Percentiles rank a stretch among this genome's conserved stretches.
phyloP scores from a whole-genome alignment of 176 grass and related monocot genomes.

The Puya raimondii region DNA sequence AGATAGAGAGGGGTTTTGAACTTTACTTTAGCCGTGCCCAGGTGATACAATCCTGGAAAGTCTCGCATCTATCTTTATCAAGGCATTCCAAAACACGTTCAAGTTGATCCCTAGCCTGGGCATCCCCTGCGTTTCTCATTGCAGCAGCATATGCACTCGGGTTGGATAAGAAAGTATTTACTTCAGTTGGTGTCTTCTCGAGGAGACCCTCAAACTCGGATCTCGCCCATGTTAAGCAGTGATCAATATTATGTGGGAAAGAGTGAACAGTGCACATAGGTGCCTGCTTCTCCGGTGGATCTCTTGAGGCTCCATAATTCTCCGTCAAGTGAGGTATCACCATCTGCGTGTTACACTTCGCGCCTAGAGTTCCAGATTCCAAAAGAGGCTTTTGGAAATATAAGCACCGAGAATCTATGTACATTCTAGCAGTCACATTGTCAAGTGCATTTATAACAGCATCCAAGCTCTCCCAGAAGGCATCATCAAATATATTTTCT shows the following conservation, averaged over 20 bases:
- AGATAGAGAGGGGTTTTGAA: neutral
- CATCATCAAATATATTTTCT: conserved; percentile 84
- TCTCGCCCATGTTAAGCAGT: conserved; percentile 83
- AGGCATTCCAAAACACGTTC: conserved; percentile 83
- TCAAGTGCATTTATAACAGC: conserved; percentile 74
- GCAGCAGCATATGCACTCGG: conserved; percentile 42
- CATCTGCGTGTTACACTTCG: conserved; percentile 96
- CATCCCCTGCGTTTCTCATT: conserved; percentile 74
- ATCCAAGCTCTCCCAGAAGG: conserved; percentile 82
- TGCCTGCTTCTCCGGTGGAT: conserved; percentile 91
- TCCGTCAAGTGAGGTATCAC: conserved; percentile 89
- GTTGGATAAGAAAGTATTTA: conserved; percentile 71
- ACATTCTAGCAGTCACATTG: conserved; percentile 87
- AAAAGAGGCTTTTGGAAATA: conserved; percentile 92
- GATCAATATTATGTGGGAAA: conserved; percentile 94
- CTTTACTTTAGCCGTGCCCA: conserved; percentile 82
- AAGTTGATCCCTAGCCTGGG: conserved; percentile 74
- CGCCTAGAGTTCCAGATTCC: conserved; percentile 83
- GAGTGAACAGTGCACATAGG: conserved; percentile 96
- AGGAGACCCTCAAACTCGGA: conserved; percentile 96
- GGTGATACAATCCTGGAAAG: conserved; percentile 86
- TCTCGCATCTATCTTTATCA: conserved; percentile 59
- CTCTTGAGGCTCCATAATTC: conserved; percentile 92
- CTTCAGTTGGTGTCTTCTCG: conserved; percentile 84
- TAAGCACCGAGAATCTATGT: conserved; percentile 80